phyloP scores from a whole-genome alignment of 805 yeast species.

The Metschnikowia bowlesiae region DNA sequence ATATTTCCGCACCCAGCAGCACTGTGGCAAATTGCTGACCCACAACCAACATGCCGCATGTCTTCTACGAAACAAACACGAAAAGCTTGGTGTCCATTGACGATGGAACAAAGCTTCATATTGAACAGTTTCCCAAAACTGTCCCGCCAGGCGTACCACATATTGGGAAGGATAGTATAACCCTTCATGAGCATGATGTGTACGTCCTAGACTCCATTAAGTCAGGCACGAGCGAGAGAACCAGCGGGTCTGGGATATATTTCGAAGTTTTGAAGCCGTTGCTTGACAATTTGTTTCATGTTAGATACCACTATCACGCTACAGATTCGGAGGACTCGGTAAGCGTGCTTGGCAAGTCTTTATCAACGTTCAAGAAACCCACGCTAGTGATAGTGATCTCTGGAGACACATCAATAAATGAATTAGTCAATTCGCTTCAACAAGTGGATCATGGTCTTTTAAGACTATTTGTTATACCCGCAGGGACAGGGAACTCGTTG shows the following conservation, averaged over 20 bases:
- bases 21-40: background rate
- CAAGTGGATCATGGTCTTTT: constrained; percentile 8
- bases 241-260: constrained; percentile 33
- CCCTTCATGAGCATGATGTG: constrained; percentile 13
- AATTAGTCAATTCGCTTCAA: constrained; percentile 56
- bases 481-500: constrained; percentile 86
- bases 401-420: constrained; percentile 84
- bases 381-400: constrained; percentile 58
- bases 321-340: constrained; percentile 42
- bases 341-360: constrained; percentile 30
- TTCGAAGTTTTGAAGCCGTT: constrained; percentile 43
- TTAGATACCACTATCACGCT: constrained; percentile 37
- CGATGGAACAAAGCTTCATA: background rate
- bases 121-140: background rate
- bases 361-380: constrained; percentile 15
- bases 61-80: constrained; percentile 5
- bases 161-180: background rate
- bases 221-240: constrained; percentile 43
- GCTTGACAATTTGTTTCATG: constrained; percentile 28
- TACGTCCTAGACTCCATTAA: constrained; percentile 45
- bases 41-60: background rate
- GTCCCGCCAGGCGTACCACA: background rate
- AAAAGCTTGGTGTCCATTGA: background rate
- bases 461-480: constrained; percentile 48
- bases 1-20: background rate